Base-by-base conservation (phyloP, 1,139 yeast species). In the Saccharomycopsis hybrid region DNA sequence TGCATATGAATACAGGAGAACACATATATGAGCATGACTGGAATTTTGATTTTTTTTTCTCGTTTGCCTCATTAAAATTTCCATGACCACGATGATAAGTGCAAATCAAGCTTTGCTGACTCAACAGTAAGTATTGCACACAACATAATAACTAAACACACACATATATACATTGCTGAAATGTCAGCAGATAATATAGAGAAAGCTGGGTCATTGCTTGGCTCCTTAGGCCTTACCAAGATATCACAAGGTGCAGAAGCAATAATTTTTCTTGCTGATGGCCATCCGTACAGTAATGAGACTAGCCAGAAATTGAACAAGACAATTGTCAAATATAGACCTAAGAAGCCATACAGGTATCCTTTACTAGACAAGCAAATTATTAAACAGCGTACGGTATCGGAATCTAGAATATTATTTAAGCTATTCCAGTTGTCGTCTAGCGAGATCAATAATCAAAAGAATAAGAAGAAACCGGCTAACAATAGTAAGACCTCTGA, bases 201-300 rank as follows among this genome's bases (percentile, higher is more conserved):
- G n/a, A 33, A 18, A 9, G 51, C 51, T 7, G 44, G 36, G 24
- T 28, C 44, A 4, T 24, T 47, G 11, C 44, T 52, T 31, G 49
- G 43, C 7, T 30, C 37, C 28, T 36, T 51, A 11, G 30, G 31
- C 30, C 33, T 37, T 25, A 25, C n/a, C 11, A 45, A 51, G 41
- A 70, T 87, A 2, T 85, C 96, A 0, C 97, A 90, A 62, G 97
- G 97, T n/a, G 97, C 97, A 0, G 97, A 90, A 62, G 96, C 97
- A 0, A 72, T 87, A 27, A 92, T 89, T 1, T 87, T 85, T 63
- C 66, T 71, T 33, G 77, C 94, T 0, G 53, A 63, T 0, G 64
- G 65, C 2, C 96, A 88, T 63, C 97, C 97, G n/a, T 89, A 56
- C 45, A 46, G 65, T 60, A 41, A 48, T 55, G 42, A 58, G 47